phyloP scores from a whole-genome alignment of 257 asterid genomes.

The Ilex aquifolium region DNA sequence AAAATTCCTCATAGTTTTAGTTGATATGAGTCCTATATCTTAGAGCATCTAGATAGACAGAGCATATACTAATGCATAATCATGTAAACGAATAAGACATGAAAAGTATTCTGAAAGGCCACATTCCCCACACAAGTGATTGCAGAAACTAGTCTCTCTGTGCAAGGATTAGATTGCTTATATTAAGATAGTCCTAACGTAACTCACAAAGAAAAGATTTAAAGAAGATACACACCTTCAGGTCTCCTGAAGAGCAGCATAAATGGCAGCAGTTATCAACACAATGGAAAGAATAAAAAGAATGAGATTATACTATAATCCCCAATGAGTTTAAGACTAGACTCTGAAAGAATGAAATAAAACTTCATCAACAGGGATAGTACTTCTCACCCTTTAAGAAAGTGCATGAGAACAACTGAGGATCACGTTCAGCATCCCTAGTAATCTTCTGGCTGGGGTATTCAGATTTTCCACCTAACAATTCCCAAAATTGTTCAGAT shows the following conservation, averaged over 20 bases:
- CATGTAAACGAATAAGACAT: not conserved
- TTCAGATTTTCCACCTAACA: conserved; percentile 91
- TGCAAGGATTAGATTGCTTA: no score
- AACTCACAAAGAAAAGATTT: not conserved
- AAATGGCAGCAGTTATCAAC: conserved; percentile 26
- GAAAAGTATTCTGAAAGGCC: no score
- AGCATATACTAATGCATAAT: not conserved
- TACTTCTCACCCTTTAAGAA: conserved; percentile 53
- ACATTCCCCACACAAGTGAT: not conserved
- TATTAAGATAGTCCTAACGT: no score
- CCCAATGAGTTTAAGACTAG: not conserved
- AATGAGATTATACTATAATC: conserved; percentile 15
- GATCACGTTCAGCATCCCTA: conserved; percentile 78
- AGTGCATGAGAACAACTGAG: conserved; percentile 86
- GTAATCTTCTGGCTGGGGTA: conserved; percentile 88
- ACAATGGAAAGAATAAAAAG: conserved; percentile 19
- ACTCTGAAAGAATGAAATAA: conserved; percentile 7
- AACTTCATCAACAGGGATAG: not conserved
- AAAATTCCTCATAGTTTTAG: no score
- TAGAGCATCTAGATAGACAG: no score
- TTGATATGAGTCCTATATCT: no score
- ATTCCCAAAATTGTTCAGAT: conserved; percentile 92
- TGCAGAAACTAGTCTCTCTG: not conserved
- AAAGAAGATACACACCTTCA: conserved; percentile 55
- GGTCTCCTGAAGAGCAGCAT: conserved; percentile 61